These are phyloP conservation scores for Hamigera avellanea DNA, from an alignment of 495 filamentous ascomycete genomes.

Conservation along the genomic window DNA sequence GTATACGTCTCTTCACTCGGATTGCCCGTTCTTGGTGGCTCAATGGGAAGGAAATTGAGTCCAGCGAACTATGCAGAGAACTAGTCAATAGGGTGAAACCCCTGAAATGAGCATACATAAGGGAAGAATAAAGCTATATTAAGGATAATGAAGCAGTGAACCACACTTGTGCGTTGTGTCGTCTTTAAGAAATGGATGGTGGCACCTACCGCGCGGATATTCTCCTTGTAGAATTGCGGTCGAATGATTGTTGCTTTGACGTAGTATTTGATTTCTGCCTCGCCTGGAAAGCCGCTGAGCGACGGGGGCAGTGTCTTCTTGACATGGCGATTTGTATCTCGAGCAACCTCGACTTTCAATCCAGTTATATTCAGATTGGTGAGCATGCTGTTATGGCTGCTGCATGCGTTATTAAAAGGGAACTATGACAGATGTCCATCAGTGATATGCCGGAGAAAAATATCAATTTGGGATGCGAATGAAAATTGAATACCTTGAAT, in stretches of 20 bases:
- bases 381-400: slow-evolving; percentile 44
- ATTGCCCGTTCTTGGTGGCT: slow-evolving; percentile 61
- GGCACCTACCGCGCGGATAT: slow-evolving; percentile 49
- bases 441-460: not conserved
- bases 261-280: slow-evolving; percentile 87
- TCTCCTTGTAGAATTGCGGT: slow-evolving; percentile 75
- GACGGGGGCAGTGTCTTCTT: slow-evolving; percentile 83
- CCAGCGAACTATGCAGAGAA: slow-evolving; percentile 33
- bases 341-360: slow-evolving; percentile 45
- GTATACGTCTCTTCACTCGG: slow-evolving; percentile 74
- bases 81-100: too few species aligned
- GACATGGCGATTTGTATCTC: slow-evolving; percentile 51
- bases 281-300: slow-evolving; percentile 64
- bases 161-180: too few species aligned
- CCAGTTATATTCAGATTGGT: slow-evolving; percentile 45
- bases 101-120: too few species aligned
- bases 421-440: slow-evolving; percentile 35
- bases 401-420: slow-evolving; percentile 85
- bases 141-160: too few species aligned
- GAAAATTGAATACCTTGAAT: slow-evolving; percentile 51
- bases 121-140: too few species aligned
- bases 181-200: too few species aligned
- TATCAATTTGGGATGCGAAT: too few species aligned
- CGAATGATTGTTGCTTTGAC: slow-evolving; percentile 83
- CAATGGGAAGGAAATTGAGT: slow-evolving; percentile 85